These are phyloP conservation scores for Quercus ilex DNA, from an alignment of 306 rosid species.

Conservation along the genomic window DNA sequence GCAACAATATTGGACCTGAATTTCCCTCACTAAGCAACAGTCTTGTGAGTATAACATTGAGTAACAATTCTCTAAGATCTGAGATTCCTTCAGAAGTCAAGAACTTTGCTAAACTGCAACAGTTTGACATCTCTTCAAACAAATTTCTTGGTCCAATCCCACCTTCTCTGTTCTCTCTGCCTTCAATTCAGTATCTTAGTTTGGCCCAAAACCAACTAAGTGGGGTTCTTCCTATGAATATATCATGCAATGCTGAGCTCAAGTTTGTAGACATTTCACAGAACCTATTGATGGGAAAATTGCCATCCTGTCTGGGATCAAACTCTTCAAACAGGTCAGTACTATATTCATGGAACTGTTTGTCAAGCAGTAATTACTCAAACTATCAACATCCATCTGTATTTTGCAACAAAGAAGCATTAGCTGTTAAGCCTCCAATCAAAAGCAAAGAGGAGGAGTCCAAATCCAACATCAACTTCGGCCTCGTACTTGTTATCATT, in stretches of 20 bases:
- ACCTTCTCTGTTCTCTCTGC: slow-evolving; percentile 61
- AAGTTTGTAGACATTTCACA: slow-evolving; percentile 63
- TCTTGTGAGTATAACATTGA: slow-evolving; percentile 47
- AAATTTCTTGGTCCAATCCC: slow-evolving; percentile 59
- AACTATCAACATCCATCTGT: slow-evolving; percentile 46
- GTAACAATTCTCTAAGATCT: slow-evolving; percentile 66
- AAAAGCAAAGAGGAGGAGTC: slow-evolving; percentile 26
- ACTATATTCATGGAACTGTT: slow-evolving; percentile 66
- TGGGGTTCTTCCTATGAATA: slow-evolving; percentile 52
- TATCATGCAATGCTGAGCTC: slow-evolving; percentile 47
- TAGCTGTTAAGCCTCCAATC: slow-evolving; percentile 58
- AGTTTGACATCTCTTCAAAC: slow-evolving; percentile 67
- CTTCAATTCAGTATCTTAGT: slow-evolving; percentile 57
- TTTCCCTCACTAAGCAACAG: slow-evolving; percentile 49
- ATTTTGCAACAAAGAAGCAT: slow-evolving; percentile 52
- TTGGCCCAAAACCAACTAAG: slow-evolving; percentile 59
- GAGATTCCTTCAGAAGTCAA: slow-evolving; percentile 38
- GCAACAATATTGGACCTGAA: slow-evolving; percentile 58
- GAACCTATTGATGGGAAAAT: slow-evolving; percentile 63
- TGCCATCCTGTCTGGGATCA: slow-evolving; percentile 67
- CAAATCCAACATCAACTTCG: slow-evolving; percentile 29
- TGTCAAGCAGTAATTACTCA: slow-evolving; percentile 25
- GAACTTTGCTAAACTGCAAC: slow-evolving; percentile 43
- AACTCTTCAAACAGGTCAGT: slow-evolving; percentile 45
- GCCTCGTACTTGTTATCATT: slow-evolving; percentile 45